Evolutionary conservation across 1,284 basidiomycete species (phyloP).

Genomic region (Pholiota adiposa): DNA sequence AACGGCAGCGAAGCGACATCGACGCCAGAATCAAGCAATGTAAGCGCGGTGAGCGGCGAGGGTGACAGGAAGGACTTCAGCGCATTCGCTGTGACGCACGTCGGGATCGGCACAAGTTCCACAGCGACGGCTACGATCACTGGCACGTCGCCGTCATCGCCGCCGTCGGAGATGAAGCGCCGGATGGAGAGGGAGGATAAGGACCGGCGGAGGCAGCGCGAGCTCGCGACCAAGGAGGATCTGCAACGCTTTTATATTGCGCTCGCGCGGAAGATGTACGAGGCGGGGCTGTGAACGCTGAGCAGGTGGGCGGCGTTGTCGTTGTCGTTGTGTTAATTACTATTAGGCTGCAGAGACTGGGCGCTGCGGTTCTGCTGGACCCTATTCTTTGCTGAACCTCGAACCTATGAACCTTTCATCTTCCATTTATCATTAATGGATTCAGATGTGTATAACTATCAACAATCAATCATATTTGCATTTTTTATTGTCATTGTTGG

Average conservation of each 20-base stretch:
- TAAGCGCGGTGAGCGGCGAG: not conserved
- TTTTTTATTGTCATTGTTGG: not conserved
- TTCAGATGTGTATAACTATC: not conserved
- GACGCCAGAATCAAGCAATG: no score
- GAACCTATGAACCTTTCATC: no score
- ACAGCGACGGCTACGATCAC: not conserved
- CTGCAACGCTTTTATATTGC: constrained; percentile 80
- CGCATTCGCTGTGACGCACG: constrained; percentile 15
- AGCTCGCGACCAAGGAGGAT: constrained; percentile 63
- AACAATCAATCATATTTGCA: not conserved
- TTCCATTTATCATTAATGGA: not conserved
- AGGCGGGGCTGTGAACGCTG: constrained; percentile 66
- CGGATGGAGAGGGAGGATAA: constrained; percentile 34
- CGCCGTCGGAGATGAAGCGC: constrained; percentile 30
- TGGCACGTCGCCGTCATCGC: constrained; percentile 3
- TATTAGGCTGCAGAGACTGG: not conserved
- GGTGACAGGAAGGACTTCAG: constrained; percentile 10
- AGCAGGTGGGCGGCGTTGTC: not conserved
- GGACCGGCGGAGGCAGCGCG: constrained; percentile 41
- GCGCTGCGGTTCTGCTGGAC: no score
- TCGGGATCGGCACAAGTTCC: constrained; percentile 6
- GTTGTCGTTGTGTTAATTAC: not conserved
- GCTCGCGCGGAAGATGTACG: constrained; percentile 76
- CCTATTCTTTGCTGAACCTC: not conserved
- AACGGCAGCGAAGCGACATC: not conserved